A percentile compares a stretch with the other conserved stretches of the same genome.
Evolutionary conservation across 2,329 filamentous ascomycete species (phyloP).

Genomic region (Fusarium albidum): DNA sequence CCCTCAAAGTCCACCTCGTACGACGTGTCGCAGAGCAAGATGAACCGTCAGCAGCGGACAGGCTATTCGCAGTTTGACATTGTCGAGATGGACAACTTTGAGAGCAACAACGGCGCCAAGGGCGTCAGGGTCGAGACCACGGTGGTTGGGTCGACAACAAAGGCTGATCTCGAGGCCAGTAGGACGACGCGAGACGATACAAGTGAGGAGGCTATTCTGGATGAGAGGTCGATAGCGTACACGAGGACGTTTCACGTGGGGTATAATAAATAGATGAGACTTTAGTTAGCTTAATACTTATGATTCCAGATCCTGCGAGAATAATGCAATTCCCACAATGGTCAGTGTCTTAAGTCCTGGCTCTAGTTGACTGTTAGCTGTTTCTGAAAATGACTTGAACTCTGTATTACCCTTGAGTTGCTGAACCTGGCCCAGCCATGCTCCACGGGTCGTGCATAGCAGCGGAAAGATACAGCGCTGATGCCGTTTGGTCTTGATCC

Average conservation of each 20-base stretch:
- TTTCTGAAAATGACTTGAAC: too few relatives aligned
- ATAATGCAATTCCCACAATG: too few relatives aligned
- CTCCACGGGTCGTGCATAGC: too few relatives aligned
- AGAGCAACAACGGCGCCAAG: background rate
- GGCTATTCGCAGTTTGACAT: constrained; percentile 22
- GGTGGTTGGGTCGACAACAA: background rate
- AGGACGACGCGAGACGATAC: background rate
- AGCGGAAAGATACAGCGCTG: too few relatives aligned
- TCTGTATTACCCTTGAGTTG: too few relatives aligned
- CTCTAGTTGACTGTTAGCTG: too few relatives aligned
- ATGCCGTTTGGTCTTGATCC: too few relatives aligned
- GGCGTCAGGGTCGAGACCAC: background rate
- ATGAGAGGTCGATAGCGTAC: constrained; percentile 11
- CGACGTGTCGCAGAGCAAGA: constrained; percentile 5
- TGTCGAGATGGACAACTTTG: constrained; percentile 12
- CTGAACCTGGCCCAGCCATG: too few relatives aligned
- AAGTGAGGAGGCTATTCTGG: constrained; percentile 22
- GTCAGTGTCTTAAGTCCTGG: too few relatives aligned
- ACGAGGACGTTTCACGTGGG: constrained; percentile 17
- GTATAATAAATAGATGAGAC: background rate
- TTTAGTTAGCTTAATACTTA: too few relatives aligned
- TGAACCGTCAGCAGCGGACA: constrained; percentile 16
- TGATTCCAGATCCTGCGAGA: too few relatives aligned
- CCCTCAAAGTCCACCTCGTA: constrained; percentile 1
- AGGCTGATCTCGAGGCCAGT: background rate